These are phyloP conservation scores for Penicillium sp. DNA, from an alignment of 2,329 filamentous ascomycete species.

Conservation along the genomic window DNA sequence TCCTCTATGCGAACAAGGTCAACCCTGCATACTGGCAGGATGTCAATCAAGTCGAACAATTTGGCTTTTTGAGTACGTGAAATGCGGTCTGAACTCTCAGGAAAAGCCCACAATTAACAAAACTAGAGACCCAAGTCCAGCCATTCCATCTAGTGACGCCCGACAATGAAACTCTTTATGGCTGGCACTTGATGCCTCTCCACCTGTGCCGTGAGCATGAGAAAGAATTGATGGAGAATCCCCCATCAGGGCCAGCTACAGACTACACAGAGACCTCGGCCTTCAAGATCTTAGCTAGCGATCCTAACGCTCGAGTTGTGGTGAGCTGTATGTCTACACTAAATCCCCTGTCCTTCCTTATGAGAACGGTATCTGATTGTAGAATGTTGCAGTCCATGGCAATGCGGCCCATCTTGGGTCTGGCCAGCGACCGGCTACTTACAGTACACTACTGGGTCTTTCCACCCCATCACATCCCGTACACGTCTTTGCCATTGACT, in stretches of 20 bases:
- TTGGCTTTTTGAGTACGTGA: slow-evolving; percentile 79
- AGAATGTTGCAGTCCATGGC: slow-evolving; percentile 48
- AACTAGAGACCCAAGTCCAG: slow-evolving; percentile 80
- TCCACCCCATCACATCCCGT: slow-evolving; percentile 66
- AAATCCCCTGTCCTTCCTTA: too few species aligned
- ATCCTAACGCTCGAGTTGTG: slow-evolving; percentile 60
- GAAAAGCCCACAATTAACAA: slow-evolving; percentile 23
- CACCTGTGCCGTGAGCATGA: slow-evolving; percentile 77
- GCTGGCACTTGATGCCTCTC: slow-evolving; percentile 88
- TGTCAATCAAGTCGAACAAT: slow-evolving; percentile 76
- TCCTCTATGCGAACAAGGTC: slow-evolving; percentile 82
- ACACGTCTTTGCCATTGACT: slow-evolving; percentile 88
- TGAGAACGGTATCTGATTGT: slow-evolving; percentile 9
- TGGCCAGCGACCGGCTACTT: slow-evolving; percentile 74
- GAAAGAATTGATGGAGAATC: slow-evolving; percentile 61
- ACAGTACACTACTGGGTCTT: slow-evolving; percentile 75
- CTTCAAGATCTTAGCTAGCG: slow-evolving; percentile 57
- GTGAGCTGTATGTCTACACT: slow-evolving; percentile 56
- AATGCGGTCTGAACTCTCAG: neutral
- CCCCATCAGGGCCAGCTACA: slow-evolving; percentile 57
- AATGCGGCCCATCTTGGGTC: slow-evolving; percentile 89
- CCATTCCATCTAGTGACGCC: slow-evolving; percentile 78
- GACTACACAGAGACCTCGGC: slow-evolving; percentile 57
- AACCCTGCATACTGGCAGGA: slow-evolving; percentile 75
- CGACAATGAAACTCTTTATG: slow-evolving; percentile 79